phyloP scores from a whole-genome alignment of 176 grass and related monocot genomes.

The Typha latifolia region DNA sequence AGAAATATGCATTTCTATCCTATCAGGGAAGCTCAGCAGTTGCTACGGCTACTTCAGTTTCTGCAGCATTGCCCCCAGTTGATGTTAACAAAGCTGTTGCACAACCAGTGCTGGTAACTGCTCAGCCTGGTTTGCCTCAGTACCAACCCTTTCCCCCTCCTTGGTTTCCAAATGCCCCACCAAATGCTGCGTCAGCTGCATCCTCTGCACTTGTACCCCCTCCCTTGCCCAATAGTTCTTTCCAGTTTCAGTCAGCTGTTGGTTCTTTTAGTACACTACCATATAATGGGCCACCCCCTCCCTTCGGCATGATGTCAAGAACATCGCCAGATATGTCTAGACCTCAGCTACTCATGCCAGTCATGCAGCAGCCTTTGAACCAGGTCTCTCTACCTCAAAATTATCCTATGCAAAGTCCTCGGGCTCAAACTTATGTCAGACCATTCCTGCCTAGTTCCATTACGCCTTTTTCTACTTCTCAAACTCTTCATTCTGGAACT shows the following conservation, averaged over 20 bases:
- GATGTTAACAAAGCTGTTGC: conserved; percentile 27
- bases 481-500: neutral
- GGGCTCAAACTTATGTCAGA: conserved; percentile 1
- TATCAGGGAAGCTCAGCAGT: conserved; percentile 34
- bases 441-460: neutral
- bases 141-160: conserved; percentile 44
- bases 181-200: conserved; percentile 25
- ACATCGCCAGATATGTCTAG: conserved; percentile 22
- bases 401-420: neutral
- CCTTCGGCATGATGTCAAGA: conserved; percentile 33
- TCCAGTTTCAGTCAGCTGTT: conserved; percentile 23
- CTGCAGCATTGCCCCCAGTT: conserved; percentile 21
- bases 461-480: conserved; percentile 19
- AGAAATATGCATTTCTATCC: neutral
- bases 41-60: conserved; percentile 22
- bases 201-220: conserved; percentile 16
- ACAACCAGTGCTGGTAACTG: conserved; percentile 23
- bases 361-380: conserved; percentile 29
- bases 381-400: neutral
- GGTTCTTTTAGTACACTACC: conserved; percentile 27
- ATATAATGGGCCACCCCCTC: conserved; percentile 41
- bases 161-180: conserved; percentile 38
- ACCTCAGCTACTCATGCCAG: conserved; percentile 28
- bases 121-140: conserved; percentile 35
- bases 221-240: conserved; percentile 32